These are phyloP conservation scores for Saccharomycopsis fermentans DNA, from an alignment of 805 yeast species.

Conservation along the genomic window DNA sequence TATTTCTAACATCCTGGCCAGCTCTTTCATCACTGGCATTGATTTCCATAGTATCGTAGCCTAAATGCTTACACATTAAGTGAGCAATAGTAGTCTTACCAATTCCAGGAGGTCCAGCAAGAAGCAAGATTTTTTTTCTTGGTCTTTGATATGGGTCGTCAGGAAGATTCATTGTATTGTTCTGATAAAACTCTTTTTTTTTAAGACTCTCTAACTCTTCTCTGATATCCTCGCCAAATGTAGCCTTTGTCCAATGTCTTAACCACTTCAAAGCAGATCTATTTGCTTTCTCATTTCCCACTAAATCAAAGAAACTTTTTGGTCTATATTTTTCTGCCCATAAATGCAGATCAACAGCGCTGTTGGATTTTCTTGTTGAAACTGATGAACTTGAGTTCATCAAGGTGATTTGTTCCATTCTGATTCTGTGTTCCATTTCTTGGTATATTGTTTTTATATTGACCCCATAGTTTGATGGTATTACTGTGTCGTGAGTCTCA, in stretches of 20 bases:
- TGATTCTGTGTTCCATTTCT: slow-evolving; percentile 23
- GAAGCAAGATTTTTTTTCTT: slow-evolving; percentile 49
- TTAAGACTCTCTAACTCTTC: slow-evolving; percentile 17
- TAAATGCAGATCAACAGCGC: slow-evolving; percentile 15
- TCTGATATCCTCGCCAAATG: slow-evolving; percentile 36
- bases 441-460: slow-evolving; percentile 29
- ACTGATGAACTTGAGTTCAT: background rate
- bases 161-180: slow-evolving; percentile 9
- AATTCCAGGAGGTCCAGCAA: slow-evolving; percentile 89
- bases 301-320: slow-evolving; percentile 46
- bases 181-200: slow-evolving; percentile 5
- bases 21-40: slow-evolving; percentile 79
- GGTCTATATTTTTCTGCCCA: slow-evolving; percentile 69
- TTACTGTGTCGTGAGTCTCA: background rate
- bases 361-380: background rate
- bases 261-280: slow-evolving; percentile 54
- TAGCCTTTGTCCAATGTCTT: slow-evolving; percentile 54
- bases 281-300: slow-evolving; percentile 60
- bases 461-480: slow-evolving; percentile 27
- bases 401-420: slow-evolving; percentile 11
- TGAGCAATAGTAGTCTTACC: slow-evolving; percentile 91
- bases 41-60: slow-evolving; percentile 71
- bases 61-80: slow-evolving; percentile 69
- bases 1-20: slow-evolving; percentile 44
- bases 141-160: slow-evolving; percentile 52